A percentile compares a stretch with the other conserved stretches of the same genome.
Conservation (phyloP, 345 rosid species). For the Pelargonium nanum region DNA sequence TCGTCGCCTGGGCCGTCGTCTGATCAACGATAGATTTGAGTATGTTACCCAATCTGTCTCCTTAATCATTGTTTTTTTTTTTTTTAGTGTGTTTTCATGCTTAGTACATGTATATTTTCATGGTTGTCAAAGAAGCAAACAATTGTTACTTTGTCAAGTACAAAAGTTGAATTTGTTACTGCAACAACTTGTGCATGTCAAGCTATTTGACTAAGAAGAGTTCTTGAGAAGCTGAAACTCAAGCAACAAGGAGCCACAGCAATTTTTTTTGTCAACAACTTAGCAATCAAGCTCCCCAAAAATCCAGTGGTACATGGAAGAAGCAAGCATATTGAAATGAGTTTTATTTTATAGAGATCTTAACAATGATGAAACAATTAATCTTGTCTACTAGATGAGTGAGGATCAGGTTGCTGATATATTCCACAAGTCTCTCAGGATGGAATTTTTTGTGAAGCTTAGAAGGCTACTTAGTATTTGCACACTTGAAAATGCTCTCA, state of each 20-base stretch:
- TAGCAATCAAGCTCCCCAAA: not conserved
- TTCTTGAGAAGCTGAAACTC: not conserved
- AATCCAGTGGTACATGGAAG: conserved; percentile 3
- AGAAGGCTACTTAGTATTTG: no score
- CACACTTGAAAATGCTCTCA: no score
- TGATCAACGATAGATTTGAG: no score
- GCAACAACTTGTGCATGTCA: not conserved
- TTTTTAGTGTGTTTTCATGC: conserved; percentile 5
- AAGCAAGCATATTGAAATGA: conserved; percentile 7
- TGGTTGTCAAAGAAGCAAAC: conserved; percentile 10
- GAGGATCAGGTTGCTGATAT: not conserved
- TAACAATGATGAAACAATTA: not conserved
- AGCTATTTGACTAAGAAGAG: conserved; percentile 11
- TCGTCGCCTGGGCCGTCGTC: no score
- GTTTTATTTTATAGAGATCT: not conserved
- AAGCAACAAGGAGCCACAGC: not conserved
- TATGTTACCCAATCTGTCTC: no score
- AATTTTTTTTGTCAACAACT: conserved; percentile 1
- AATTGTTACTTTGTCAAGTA: not conserved
- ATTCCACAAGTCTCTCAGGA: not conserved
- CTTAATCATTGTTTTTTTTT: no score
- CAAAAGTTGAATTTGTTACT: not conserved
- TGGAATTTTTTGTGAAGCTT: no score
- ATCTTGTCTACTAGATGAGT: not conserved
- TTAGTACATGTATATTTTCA: not conserved